Percentiles rank a stretch among this genome's conserved stretches.
Evolutionary conservation across 2,329 filamentous ascomycete genomes (phyloP).

Genomic region (Aspergillus pseudoglaucus): DNA sequence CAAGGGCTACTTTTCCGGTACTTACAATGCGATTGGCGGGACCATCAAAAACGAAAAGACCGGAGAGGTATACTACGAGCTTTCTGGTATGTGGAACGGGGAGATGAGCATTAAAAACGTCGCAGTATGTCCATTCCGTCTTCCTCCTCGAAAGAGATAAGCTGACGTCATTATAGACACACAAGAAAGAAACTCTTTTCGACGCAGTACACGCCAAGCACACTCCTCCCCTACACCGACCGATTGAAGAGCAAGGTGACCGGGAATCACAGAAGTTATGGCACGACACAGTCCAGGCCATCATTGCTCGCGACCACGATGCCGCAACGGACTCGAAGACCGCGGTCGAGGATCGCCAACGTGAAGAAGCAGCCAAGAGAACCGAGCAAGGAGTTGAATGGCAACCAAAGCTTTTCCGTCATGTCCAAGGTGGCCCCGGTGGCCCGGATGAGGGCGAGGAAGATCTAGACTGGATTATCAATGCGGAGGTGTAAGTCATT

Average conservation of each 20-base stretch:
- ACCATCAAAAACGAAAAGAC: conserved; percentile 82
- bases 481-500: conserved; percentile 66
- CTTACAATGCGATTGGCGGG: conserved; percentile 92
- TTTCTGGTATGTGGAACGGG: conserved; percentile 87
- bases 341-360: conserved; percentile 87
- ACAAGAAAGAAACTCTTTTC: conserved; percentile 84
- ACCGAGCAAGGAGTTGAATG: conserved; percentile 75
- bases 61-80: conserved; percentile 80
- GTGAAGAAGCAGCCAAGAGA: conserved; percentile 77
- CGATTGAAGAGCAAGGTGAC: conserved; percentile 78
- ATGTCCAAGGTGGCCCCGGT: conserved; percentile 63
- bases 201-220: conserved; percentile 74
- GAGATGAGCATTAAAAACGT: conserved; percentile 90
- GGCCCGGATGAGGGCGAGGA: conserved; percentile 74
- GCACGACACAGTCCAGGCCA: conserved; percentile 71
- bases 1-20: conserved; percentile 93
- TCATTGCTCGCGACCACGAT: conserved; percentile 79
- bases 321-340: conserved; percentile 91
- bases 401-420: conserved; percentile 78
- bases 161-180: conserved; percentile 54
- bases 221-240: conserved; percentile 64
- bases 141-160: background rate
- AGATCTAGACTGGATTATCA: conserved; percentile 90
- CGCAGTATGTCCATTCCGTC: conserved; percentile 37
- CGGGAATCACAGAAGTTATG: conserved; percentile 87